Conservation (phyloP, 1,284 basidiomycete genomes). For the Cystobasidium sp. region DNA sequence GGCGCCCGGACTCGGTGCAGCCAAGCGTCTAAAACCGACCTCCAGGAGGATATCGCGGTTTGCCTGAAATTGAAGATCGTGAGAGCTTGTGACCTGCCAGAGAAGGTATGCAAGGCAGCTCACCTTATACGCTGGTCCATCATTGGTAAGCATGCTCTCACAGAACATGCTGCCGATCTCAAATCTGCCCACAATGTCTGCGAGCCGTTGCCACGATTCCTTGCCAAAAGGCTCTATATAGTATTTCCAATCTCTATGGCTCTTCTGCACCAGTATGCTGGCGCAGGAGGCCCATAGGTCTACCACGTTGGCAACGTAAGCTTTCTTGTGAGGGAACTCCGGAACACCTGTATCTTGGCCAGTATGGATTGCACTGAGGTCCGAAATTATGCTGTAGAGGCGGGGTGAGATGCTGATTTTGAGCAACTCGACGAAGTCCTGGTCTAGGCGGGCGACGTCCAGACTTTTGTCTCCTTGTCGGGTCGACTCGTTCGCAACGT, state of each 20-base stretch:
- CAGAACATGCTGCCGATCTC: conserved; percentile 74
- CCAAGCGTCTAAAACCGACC: conserved; percentile 66
- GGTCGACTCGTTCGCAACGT: conserved; percentile 33
- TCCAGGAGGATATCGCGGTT: conserved; percentile 65
- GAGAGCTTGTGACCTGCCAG: neutral
- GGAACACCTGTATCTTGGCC: conserved; percentile 50
- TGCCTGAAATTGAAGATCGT: conserved; percentile 56
- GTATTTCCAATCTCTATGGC: conserved; percentile 66
- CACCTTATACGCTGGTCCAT: conserved; percentile 69
- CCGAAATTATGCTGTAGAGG: conserved; percentile 69
- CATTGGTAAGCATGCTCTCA: conserved; percentile 67
- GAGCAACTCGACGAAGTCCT: conserved; percentile 61
- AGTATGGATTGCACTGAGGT: conserved; percentile 54
- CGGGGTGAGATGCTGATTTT: conserved; percentile 64
- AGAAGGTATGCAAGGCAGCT: conserved; percentile 49
- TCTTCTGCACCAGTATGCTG: conserved; percentile 68
- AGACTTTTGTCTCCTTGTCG: neutral
- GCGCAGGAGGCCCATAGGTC: conserved; percentile 79
- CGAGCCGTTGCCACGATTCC: conserved; percentile 67
- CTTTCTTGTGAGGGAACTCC: conserved; percentile 54
- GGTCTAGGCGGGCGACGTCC: conserved; percentile 2
- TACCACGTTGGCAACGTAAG: conserved; percentile 64
- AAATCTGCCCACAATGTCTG: conserved; percentile 63
- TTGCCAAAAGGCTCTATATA: conserved; percentile 66
- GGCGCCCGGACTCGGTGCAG: conserved; percentile 63